A percentile compares a stretch with the other conserved stretches of the same genome.
These are phyloP conservation scores for Chrysoporthe cubensis DNA, from an alignment of 2,329 filamentous ascomycete genomes.

Conservation along the genomic window DNA sequence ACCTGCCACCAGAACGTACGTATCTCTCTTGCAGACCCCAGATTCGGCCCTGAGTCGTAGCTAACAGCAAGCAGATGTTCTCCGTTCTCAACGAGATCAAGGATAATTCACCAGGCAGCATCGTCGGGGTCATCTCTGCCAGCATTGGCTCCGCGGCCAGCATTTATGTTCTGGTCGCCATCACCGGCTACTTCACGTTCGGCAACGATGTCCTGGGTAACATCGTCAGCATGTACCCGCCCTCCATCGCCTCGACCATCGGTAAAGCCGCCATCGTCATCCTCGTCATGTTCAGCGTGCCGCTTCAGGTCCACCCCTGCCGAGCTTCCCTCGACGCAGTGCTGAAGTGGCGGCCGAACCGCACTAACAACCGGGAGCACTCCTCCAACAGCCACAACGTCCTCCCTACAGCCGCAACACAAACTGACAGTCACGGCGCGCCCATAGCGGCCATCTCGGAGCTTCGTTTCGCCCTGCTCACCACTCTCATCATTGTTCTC, in stretches of 20 bases:
- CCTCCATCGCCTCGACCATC: conserved; percentile 83
- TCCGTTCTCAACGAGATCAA: conserved; percentile 95
- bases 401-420: conserved; percentile 40
- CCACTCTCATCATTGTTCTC: conserved; percentile 80
- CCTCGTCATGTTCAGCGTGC: conserved; percentile 94
- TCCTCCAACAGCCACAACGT: conserved; percentile 49
- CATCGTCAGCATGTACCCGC: conserved; percentile 87
- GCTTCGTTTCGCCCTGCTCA: conserved; percentile 84
- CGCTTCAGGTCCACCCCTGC: conserved; percentile 93
- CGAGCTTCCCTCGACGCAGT: conserved; percentile 94
- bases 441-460: conserved; percentile 75
- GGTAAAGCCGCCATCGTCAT: conserved; percentile 94
- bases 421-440: conserved; percentile 54
- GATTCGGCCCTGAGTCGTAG: conserved; percentile 7
- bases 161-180: conserved; percentile 88
- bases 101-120: conserved; percentile 76
- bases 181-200: conserved; percentile 95
- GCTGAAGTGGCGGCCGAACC: conserved; percentile 82
- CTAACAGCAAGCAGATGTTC: conserved; percentile 75
- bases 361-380: conserved; percentile 44
- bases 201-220: conserved; percentile 89
- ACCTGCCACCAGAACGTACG: conserved; percentile 96
- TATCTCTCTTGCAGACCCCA: conserved; percentile 7
- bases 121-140: conserved; percentile 76
- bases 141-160: conserved; percentile 88